phyloP scores from a whole-genome alignment of 768 basidiomycete species.

The Collybiopsis confluens region DNA sequence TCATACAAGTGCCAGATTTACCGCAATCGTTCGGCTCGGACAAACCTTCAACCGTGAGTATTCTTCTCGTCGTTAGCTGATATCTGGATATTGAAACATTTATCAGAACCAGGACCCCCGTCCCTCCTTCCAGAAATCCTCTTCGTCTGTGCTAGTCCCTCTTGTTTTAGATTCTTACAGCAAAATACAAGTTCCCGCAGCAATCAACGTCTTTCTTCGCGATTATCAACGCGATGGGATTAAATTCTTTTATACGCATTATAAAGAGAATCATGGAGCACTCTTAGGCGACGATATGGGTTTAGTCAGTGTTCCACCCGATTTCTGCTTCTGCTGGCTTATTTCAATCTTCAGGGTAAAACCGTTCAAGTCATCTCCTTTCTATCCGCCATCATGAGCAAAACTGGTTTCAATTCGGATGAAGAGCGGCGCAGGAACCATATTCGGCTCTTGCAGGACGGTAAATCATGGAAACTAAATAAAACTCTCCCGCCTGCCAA shows the following conservation, averaged over 20 bases:
- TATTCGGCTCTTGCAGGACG: slow-evolving; percentile 65
- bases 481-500: slow-evolving; percentile 62
- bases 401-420: slow-evolving; percentile 63
- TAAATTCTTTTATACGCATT: slow-evolving; percentile 74
- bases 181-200: slow-evolving; percentile 51
- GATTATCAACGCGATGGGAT: slow-evolving; percentile 89
- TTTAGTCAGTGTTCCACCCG: slow-evolving; percentile 35
- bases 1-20: no score
- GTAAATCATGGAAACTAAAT: slow-evolving; percentile 44
- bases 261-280: slow-evolving; percentile 64
- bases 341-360: slow-evolving; percentile 53
- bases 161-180: slow-evolving; percentile 45
- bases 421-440: slow-evolving; percentile 59
- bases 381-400: slow-evolving; percentile 88
- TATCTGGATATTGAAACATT: no score
- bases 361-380: slow-evolving; percentile 92
- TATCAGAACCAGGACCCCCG: slow-evolving; percentile 43
- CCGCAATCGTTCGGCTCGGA: no score
- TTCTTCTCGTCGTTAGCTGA: no score
- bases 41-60: no score
- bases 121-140: slow-evolving; percentile 46
- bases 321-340: neutral
- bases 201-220: slow-evolving; percentile 84
- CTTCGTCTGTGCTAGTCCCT: slow-evolving; percentile 40
- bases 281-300: slow-evolving; percentile 98